Base-by-base conservation (phyloP, 1,284 basidiomycete species). In the Mycena citricolor region DNA sequence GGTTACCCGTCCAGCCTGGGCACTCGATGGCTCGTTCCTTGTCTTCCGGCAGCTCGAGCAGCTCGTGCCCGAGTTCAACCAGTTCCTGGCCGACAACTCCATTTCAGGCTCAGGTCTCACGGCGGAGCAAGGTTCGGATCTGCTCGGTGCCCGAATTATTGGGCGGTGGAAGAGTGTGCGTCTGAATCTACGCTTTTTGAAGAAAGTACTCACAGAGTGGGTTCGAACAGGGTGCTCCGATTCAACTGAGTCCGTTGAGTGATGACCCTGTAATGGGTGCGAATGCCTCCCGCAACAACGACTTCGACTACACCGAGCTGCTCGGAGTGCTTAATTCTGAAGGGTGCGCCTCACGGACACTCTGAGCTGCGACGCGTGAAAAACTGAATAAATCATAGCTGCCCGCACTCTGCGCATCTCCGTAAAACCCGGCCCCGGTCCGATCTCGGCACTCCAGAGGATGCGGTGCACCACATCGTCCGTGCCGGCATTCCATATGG, bases 121-220 rank as follows among this genome's bases (percentile, higher is more conserved):
- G 2, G 49, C 49, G 2, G 57, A 70, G 41, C 56, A 74, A 45
- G 73, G 71, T 4, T 70, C 66, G 19, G 76, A 74, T 25, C 61
- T 77, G 6, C 62, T 77, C 8, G 77, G 77, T 14, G 78, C 79
- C 1, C 65, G 77, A 22, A 57, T 80, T 32, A 59, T 81, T 12
- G 79, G 79, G 2, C 66, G 79, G 4, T 81, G 79, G 79, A 79
- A 78, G 69, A 79, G 76, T 45, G 78, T 77, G 70, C 58, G 47
- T 47, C 17, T 26, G 12, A 17, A 35, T 32, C 29, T 22, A 16
- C 12, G 8, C n/a, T 22, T 11, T n/a, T n/a, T n/a, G n/a, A n/a
- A n/a, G 32, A 23, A 40, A 31, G 38, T 67, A 7, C 20, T 13
- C 20, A 10, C 19, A 26, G 6, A 38, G 31, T 26, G n/a, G 14